Base-by-base conservation (phyloP, 2,329 filamentous ascomycete genomes). In the Scytalidium lignicola region DNA sequence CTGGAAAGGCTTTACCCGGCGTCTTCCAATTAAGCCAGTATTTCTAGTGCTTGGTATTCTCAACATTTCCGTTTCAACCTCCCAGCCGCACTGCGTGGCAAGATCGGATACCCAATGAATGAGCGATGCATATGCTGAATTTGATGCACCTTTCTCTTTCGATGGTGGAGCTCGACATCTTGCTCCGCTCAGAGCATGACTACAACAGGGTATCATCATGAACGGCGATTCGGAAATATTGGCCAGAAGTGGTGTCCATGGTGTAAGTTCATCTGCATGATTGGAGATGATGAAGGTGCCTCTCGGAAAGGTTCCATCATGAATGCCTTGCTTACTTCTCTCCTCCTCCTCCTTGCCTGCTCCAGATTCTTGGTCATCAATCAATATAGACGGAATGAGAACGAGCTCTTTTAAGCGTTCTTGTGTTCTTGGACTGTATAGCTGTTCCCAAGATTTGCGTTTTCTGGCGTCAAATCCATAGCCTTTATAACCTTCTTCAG, bases 211-310 rank as follows among this genome's bases (percentile, higher is more conserved):
- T 41, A 99, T 96, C 58, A 88, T 87, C 53, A 99, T 82, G 67
- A 96, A 99, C 0, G 90, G 86, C 10, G 86, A 86, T 2, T 79
- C 70, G 0, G 86, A 90, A 1, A 90, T 71, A 6, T 82, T 80
- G 1, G 89, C 91, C 39, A 99, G 79, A 17, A 97, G 78, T 0
- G 93, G 93, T 0, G 93, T 97, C 93, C 93, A 99, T 0, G 89
- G 82, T 0, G 93, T 99, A 13, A 99, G 78, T 69, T 99, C 91
- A 64, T 99, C 93, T 10, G 92, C 92, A 66, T 99, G 93, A 63
- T 99, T 99, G 44, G 90, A 95, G 55, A 99, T 86, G 60, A 99
- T 90, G 67, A 99, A 99, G 0, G 90, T 95, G 22, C 82, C 82
- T 15, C 67, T 65, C 0, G 81, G 75, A 61, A 97, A 96, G 9